Evolutionary conservation across 768 basidiomycete species (phyloP), one percentile per base, ranked within the genome.

Genomic region (Cyathus striatus): DNA sequence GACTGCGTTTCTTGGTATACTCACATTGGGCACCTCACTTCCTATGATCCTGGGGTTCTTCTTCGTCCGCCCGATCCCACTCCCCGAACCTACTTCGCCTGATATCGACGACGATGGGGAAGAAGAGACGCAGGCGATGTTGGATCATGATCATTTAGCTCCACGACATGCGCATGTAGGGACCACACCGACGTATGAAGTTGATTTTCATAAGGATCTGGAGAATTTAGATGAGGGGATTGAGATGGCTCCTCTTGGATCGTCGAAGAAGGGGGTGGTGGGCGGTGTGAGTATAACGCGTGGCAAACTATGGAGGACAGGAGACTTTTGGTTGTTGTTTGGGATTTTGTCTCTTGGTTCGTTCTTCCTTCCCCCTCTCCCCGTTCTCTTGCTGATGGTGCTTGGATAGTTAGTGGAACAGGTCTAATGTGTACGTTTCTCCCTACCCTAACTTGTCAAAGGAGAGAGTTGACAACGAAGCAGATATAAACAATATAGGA

Each of bases 1-100:
- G 0, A 85, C 83, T 1, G 74, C 80, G 1, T 86, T 95, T 53
- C 63, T 97, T 1, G 70, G 86, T 0, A 62, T 90, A 3, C 77
- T 96, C 4, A 76, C 83, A 0, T 48, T 90, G 2, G 92, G 92
- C 2, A 92, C 90, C 0, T 71, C 88, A 0, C 51, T 83, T 2
- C 87, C 89, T 0, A 86, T 92, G 81, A 57, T 90, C 24, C 49
- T 89, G n/a, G 91, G 89, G 2, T 73, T 80, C 42, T 76, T 37
- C 56, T 63, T 84, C 41, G 70, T 94, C 23, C 75, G 78, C n/a
- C 74, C 78, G 5, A 72, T 94, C 6, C 83, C 87, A 4, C 66
- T 81, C 1, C 70, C 35, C 4, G 30, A 32, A 16, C 13, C 12
- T n/a, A 13, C 12, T n/a, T 10, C 5, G 4, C 10, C 9, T n/a